Evolutionary conservation across 768 basidiomycete genomes (phyloP).

Genomic region (Lactifluus pinguis): DNA sequence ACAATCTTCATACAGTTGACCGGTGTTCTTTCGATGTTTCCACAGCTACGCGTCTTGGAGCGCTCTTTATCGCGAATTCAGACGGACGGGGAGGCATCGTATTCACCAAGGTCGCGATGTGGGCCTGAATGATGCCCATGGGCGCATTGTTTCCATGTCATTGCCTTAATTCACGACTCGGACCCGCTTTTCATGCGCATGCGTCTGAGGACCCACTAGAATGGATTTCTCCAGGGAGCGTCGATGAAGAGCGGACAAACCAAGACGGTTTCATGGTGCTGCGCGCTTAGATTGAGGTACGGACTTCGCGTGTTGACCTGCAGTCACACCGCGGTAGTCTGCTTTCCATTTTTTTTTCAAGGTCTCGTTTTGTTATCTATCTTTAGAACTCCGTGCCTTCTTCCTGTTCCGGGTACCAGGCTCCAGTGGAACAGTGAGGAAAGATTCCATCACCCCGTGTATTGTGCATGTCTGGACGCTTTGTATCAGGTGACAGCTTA

Average conservation of each 20-base stretch:
- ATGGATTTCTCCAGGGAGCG: not conserved
- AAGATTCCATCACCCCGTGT: not conserved
- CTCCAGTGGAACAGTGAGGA: not conserved
- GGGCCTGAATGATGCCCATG: constrained; percentile 11
- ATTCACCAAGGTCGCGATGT: constrained; percentile 20
- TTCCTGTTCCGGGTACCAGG: not conserved
- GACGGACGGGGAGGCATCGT: constrained; percentile 15
- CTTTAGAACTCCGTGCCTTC: not conserved
- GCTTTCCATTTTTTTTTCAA: not conserved
- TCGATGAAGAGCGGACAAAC: not conserved
- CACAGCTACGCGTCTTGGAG: constrained; percentile 17
- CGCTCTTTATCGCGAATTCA: constrained; percentile 19
- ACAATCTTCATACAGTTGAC: not conserved
- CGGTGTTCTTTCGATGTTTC: not conserved
- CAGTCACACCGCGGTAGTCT: not conserved
- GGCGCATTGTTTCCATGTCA: not conserved
- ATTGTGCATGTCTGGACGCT: not conserved
- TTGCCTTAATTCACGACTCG: not conserved
- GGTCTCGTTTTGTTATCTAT: not conserved
- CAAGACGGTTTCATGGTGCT: not conserved
- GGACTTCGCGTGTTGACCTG: not conserved
- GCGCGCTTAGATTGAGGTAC: constrained; percentile 14
- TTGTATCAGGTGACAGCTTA: not conserved
- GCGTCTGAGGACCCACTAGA: not conserved
- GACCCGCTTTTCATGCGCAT: not conserved